These are phyloP conservation scores for Termitomyces sp. DNA, from an alignment of 768 basidiomycete genomes.

Conservation along the genomic window DNA sequence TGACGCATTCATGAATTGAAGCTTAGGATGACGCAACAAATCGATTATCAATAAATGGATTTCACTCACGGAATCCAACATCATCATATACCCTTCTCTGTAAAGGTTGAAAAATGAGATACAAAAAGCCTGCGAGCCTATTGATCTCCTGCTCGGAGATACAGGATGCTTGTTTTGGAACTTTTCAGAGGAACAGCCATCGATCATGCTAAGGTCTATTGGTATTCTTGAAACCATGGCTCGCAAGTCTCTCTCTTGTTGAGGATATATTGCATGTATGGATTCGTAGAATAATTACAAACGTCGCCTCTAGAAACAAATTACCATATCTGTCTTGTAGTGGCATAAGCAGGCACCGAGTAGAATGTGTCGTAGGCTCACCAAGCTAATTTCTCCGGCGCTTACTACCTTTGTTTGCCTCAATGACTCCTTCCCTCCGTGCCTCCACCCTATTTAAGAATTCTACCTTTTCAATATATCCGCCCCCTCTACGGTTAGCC, in stretches of 20 bases:
- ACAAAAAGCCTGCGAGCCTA: too few relatives aligned
- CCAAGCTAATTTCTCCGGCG: slow-evolving; percentile 28
- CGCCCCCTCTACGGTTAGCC: slow-evolving; percentile 65
- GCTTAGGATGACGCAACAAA: too few relatives aligned
- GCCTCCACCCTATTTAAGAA: slow-evolving; percentile 74
- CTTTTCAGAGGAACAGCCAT: background rate
- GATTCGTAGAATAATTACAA: background rate
- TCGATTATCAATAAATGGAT: too few relatives aligned
- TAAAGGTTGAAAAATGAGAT: too few relatives aligned
- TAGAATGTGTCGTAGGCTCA: background rate
- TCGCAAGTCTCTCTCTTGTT: background rate
- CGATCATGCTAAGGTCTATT: background rate
- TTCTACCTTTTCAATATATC: slow-evolving; percentile 82
- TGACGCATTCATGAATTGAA: background rate
- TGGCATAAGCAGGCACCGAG: too few relatives aligned
- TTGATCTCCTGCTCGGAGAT: too few relatives aligned
- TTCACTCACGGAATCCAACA: too few relatives aligned
- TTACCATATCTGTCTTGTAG: background rate
- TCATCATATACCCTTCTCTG: too few relatives aligned
- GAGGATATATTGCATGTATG: background rate
- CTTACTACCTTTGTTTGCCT: slow-evolving; percentile 50
- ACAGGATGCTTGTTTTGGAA: too few relatives aligned
- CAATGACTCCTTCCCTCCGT: slow-evolving; percentile 59
- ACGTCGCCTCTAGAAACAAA: background rate
- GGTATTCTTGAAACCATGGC: background rate